Percentiles rank a stretch among this genome's conserved stretches.
Evolutionary conservation across 768 basidiomycete genomes (phyloP).

Genomic region (Tylopilus sp.): DNA sequence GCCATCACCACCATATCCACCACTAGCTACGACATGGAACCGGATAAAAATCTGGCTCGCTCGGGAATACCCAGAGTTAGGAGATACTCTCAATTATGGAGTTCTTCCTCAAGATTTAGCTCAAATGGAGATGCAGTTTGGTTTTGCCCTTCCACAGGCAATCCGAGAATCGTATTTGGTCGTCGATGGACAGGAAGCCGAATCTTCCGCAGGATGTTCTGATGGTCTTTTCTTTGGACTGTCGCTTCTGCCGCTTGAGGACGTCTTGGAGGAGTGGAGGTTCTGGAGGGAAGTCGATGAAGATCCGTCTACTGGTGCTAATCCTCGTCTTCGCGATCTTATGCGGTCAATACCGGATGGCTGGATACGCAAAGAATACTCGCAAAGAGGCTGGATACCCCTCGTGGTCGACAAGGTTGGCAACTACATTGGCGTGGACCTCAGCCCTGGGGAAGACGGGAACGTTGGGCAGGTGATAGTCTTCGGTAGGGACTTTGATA

Average conservation of each 20-base stretch:
- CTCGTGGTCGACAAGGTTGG: slow-evolving; percentile 91
- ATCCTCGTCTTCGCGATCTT: slow-evolving; percentile 59
- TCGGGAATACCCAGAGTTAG: slow-evolving; percentile 89
- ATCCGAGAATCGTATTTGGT: slow-evolving; percentile 89
- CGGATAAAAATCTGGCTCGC: slow-evolving; percentile 80
- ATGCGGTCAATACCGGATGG: slow-evolving; percentile 90
- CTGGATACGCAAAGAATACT: slow-evolving; percentile 89
- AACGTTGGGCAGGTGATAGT: slow-evolving; percentile 90
- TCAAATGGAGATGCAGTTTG: slow-evolving; percentile 80
- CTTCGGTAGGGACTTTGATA: slow-evolving; percentile 98
- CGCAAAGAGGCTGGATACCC: slow-evolving; percentile 95
- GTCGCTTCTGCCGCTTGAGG: slow-evolving; percentile 87
- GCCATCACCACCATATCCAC: slow-evolving; percentile 58
- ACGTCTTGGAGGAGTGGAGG: slow-evolving; percentile 91
- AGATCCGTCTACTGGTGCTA: slow-evolving; percentile 83
- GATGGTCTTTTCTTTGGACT: slow-evolving; percentile 96
- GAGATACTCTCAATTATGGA: slow-evolving; percentile 93
- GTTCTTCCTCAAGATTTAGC: slow-evolving; percentile 77
- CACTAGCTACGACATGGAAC: slow-evolving; percentile 78
- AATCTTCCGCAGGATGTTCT: slow-evolving; percentile 81
- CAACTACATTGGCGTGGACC: slow-evolving; percentile 95
- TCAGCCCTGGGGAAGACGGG: slow-evolving; percentile 79
- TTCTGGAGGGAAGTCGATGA: slow-evolving; percentile 95
- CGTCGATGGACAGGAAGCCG: slow-evolving; percentile 92
- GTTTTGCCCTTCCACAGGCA: slow-evolving; percentile 75